Evolutionary conservation across 352 stramenopile genomes (phyloP), one percentile per base, ranked within the genome.

Genomic region (Phytophthora kernoviae): DNA sequence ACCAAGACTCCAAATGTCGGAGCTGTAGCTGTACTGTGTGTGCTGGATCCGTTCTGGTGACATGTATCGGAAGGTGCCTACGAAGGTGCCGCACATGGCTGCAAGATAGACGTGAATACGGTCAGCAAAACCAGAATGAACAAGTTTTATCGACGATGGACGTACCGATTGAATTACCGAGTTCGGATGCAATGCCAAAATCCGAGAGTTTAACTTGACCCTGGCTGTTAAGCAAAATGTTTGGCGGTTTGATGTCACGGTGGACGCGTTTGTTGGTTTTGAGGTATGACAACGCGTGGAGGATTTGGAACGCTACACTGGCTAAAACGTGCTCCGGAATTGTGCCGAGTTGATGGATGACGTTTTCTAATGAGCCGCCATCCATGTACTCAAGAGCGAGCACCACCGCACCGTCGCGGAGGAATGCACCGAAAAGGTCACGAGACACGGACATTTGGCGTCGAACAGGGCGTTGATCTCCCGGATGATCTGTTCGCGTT

Each of bases 221-320:
- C 17, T 87, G 72, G 20, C 73, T 85, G 66, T 98, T 95, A 34
- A 99, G 64, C 42, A 99, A 72, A 18, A 98, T 90, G 72, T 99
- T 99, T 17, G 87, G 93, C 33, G 94, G 96, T 72, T 99, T 99
- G 54, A 99, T 97, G 77, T 99, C 96, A 2, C 97, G 81, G 65
- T 99, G 97, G 26, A 76, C 62, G 44, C 83, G 81, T 42, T 92
- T 88, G 70, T 97, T 86, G 48, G 84, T 86, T 73, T 98, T 97
- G 26, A 99, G 77, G 77, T 98, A 98, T 14, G 74, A 87, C 49
- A 99, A 71, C 12, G 94, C 96, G 66, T 90, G 94, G 20, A 99
- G 75, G 22, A 98, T 85, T 77, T 99, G 97, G 78, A 91, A 99
- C 17, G 93, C 77, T 37, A 98, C 87, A 47, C 85, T 90, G 41